Base-by-base conservation (phyloP, 352 stramenopile species). In the Globisporangium heterothallicum region DNA sequence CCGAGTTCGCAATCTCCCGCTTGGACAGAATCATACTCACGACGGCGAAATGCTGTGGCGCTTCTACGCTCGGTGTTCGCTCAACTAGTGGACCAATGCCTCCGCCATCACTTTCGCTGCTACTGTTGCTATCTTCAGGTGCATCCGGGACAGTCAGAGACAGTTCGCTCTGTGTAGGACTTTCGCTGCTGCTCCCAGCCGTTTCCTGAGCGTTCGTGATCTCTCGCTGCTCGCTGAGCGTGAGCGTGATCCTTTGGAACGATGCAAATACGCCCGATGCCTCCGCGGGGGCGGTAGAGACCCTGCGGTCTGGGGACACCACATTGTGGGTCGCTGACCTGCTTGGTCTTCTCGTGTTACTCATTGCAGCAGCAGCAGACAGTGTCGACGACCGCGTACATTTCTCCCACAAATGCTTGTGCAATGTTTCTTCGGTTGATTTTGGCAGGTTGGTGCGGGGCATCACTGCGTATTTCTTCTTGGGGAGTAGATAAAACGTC, bases 1-100 rank as follows among this genome's bases (percentile, higher is more conserved):
- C 57, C 8, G 66, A 63, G 16, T 74, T 61, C 27, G 56, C 59
- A 14, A 70, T 65, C 38, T 86, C 66, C 3, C 48, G 65, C 32
- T 72, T 71, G 2, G 73, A 82, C 4, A 89, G 59, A 21, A 87
- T 64, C 13, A 86, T 66, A 47, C 75, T 83, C n/a, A 59, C 66
- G 40, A 79, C 64, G 3, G 73, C 75, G 47, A 86, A 86, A 0
- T 63, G 8, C 29, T 26, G 41, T 36, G 25, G 43, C 8, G 7
- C 30, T 27, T 12, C 35, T 24, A n/a, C n/a, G n/a, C n/a, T n/a
- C n/a, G n/a, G n/a, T n/a, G n/a, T n/a, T n/a, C n/a, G n/a, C n/a
- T n/a, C n/a, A n/a, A n/a, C n/a, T n/a, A n/a, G n/a, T n/a, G n/a
- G n/a, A n/a, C n/a, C n/a, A n/a, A n/a, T n/a, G n/a, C n/a, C n/a